These are phyloP conservation scores for Verruconis gallopava DNA, from an alignment of 2,329 filamentous ascomycete species.

Conservation along the genomic window DNA sequence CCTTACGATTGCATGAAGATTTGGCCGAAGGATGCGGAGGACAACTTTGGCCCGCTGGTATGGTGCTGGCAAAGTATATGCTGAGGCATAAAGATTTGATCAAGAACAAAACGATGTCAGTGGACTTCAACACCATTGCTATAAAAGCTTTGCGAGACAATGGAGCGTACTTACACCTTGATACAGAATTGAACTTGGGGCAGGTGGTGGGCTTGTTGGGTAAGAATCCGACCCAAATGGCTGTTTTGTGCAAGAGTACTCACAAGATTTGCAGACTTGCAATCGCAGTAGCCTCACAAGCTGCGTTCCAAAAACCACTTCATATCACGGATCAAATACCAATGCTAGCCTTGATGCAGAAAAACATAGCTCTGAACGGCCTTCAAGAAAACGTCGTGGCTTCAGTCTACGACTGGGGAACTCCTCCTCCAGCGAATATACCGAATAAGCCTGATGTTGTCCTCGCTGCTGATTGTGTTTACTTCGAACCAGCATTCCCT, in stretches of 20 bases:
- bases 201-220: slow-evolving; percentile 78
- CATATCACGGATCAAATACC: slow-evolving; percentile 76
- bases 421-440: slow-evolving; percentile 25
- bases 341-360: slow-evolving; percentile 75
- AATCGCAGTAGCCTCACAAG: slow-evolving; percentile 40
- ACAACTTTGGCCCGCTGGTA: slow-evolving; percentile 86
- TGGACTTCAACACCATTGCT: slow-evolving; percentile 17
- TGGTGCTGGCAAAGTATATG: slow-evolving; percentile 78
- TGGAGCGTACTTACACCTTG: slow-evolving; percentile 1
- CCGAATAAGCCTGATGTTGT: slow-evolving; percentile 60
- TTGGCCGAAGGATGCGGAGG: slow-evolving; percentile 80
- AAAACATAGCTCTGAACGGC: slow-evolving; percentile 73
- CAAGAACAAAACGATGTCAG: slow-evolving; percentile 58
- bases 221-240: slow-evolving; percentile 16
- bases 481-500: slow-evolving; percentile 92
- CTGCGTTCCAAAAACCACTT: slow-evolving; percentile 42
- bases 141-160: slow-evolving; percentile 3
- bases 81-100: slow-evolving; percentile 56
- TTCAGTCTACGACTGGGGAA: slow-evolving; percentile 66
- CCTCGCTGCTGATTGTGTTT: slow-evolving; percentile 92
- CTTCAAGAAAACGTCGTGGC: slow-evolving; percentile 52
- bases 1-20: slow-evolving; percentile 72
- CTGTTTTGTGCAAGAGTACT: neutral
- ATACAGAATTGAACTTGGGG: slow-evolving; percentile 72
- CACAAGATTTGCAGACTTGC: slow-evolving; percentile 33